A percentile compares a stretch with the other conserved stretches of the same genome.
Evolutionary conservation across 2,329 filamentous ascomycete species (phyloP).

Genomic region (Trichoderma sp.): DNA sequence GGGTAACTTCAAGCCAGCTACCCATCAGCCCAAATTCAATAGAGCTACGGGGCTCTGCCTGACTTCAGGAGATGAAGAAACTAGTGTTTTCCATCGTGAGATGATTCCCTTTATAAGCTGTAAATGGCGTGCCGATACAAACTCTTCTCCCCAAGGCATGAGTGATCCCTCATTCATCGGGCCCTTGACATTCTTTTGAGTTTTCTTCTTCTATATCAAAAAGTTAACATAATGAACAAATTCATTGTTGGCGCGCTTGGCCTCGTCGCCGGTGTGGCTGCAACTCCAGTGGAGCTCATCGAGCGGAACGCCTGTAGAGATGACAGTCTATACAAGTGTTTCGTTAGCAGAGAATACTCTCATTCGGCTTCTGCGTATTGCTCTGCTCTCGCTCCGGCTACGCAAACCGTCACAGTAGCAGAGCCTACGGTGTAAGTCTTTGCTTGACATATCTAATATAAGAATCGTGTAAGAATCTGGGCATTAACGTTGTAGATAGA

Average conservation of each 20-base stretch:
- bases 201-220: neutral
- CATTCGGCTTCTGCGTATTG: slow-evolving; percentile 25
- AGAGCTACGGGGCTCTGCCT: neutral
- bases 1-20: neutral
- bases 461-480: neutral
- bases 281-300: slow-evolving; percentile 17
- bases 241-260: slow-evolving; percentile 14
- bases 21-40: neutral
- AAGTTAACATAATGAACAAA: neutral
- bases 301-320: slow-evolving; percentile 24
- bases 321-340: slow-evolving; percentile 27
- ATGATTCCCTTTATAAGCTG: neutral
- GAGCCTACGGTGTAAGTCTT: slow-evolving; percentile 21
- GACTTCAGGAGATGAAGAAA: neutral
- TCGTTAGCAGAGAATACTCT: slow-evolving; percentile 25
- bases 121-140: neutral
- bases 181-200: neutral
- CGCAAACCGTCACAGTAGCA: slow-evolving; percentile 21
- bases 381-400: slow-evolving; percentile 23
- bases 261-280: slow-evolving; percentile 3
- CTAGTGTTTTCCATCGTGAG: neutral
- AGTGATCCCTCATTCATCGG: neutral
- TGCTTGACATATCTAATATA: neutral
- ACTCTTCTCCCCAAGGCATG: neutral
- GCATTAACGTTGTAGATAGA: neutral